Percentiles rank a stretch among this genome's conserved stretches.
These are phyloP conservation scores for Phialophora verrucosa DNA, from an alignment of 2,329 filamentous ascomycete species.

Conservation along the genomic window DNA sequence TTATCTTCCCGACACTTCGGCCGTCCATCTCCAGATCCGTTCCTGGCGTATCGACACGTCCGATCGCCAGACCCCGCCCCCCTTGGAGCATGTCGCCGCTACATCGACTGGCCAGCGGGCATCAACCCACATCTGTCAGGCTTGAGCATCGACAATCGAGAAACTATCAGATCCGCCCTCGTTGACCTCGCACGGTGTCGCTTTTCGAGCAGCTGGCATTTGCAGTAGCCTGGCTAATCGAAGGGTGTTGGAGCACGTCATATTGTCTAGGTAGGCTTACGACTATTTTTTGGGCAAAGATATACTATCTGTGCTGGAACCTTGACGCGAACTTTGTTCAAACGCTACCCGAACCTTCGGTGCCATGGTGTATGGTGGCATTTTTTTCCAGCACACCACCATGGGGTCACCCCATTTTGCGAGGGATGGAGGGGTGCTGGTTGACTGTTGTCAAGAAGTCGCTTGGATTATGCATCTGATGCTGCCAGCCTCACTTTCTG, in stretches of 20 bases:
- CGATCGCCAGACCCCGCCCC: conserved; percentile 26
- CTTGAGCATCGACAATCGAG: background rate
- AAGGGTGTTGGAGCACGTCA: too few relatives aligned
- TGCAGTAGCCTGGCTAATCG: background rate
- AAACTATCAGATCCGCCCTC: conserved; percentile 18
- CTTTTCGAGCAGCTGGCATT: background rate
- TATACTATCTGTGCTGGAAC: background rate
- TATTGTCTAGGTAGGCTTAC: too few relatives aligned
- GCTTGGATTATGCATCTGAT: conserved; percentile 9
- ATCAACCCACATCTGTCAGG: conserved; percentile 1
- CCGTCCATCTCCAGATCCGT: conserved; percentile 16
- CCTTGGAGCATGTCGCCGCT: conserved; percentile 14
- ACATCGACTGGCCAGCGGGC: conserved; percentile 21
- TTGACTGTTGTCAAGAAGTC: conserved; percentile 31
- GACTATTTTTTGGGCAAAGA: background rate
- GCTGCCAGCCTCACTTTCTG: background rate
- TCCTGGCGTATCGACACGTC: conserved; percentile 19
- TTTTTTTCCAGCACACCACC: background rate
- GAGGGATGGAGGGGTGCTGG: conserved; percentile 8
- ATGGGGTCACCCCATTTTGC: background rate
- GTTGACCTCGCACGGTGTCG: conserved; percentile 5
- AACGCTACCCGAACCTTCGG: background rate
- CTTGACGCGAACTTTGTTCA: background rate
- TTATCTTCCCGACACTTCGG: background rate
- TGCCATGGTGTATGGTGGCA: background rate